These are phyloP conservation scores for Elsinoe australis DNA, from an alignment of 2,329 filamentous ascomycete species.

Conservation along the genomic window DNA sequence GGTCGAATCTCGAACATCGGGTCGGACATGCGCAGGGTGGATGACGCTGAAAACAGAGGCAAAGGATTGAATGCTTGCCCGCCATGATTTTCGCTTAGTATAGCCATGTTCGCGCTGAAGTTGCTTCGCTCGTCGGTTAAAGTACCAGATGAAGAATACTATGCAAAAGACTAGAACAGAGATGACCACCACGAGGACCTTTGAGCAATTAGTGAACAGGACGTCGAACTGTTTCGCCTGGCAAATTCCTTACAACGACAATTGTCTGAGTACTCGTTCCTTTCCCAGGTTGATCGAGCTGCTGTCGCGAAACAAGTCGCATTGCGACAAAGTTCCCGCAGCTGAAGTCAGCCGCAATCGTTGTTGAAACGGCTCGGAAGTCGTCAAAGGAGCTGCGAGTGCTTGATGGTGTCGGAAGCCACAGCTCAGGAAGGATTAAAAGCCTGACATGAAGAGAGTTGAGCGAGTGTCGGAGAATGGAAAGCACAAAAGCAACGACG, in stretches of 20 bases:
- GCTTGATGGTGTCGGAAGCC: slow-evolving; percentile 11
- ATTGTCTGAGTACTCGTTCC: slow-evolving; percentile 14
- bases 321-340: slow-evolving; percentile 13
- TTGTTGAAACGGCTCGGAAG: slow-evolving; percentile 3
- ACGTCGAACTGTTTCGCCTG: no score
- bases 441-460: slow-evolving; percentile 8
- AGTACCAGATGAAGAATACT: slow-evolving; percentile 18
- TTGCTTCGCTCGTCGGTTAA: slow-evolving; percentile 11
- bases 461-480: not conserved
- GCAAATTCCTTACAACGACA: slow-evolving; percentile 10
- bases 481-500: not conserved
- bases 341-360: slow-evolving; percentile 13
- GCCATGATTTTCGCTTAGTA: slow-evolving; percentile 14
- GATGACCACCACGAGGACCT: slow-evolving; percentile 20
- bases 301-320: slow-evolving; percentile 14
- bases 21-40: slow-evolving; percentile 3
- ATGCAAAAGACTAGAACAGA: slow-evolving; percentile 18
- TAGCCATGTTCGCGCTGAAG: slow-evolving; percentile 10
- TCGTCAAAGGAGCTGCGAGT: not conserved
- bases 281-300: slow-evolving; percentile 1
- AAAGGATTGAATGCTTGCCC: slow-evolving; percentile 12
- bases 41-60: not conserved
- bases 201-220: not conserved
- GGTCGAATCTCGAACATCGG: slow-evolving; percentile 14
- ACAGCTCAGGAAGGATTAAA: slow-evolving; percentile 10